Evolutionary conservation across 2,329 filamentous ascomycete genomes (phyloP).

Genomic region (Myriosclerotinia duriaeana): DNA sequence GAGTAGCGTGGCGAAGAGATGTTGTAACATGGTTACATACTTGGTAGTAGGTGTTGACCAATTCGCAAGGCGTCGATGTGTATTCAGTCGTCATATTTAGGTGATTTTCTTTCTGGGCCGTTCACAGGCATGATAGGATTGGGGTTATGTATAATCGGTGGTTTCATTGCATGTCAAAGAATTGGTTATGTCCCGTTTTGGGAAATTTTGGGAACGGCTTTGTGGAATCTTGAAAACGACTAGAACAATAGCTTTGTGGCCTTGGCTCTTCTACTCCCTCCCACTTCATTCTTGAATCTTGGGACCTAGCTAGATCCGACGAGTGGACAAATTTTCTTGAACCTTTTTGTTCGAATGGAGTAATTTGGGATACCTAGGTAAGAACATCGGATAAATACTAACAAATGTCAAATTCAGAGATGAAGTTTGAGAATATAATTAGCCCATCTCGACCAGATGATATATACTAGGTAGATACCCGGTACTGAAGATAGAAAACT

Average conservation of each 20-base stretch:
- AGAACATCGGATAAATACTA: no score
- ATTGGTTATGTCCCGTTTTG: neutral
- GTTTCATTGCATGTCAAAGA: neutral
- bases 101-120: neutral
- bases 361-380: no score
- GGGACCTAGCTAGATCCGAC: no score
- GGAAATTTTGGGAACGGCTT: slow-evolving; percentile 2
- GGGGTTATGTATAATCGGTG: no score
- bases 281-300: neutral
- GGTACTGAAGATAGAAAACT: no score
- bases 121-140: neutral
- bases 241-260: no score
- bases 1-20: slow-evolving; percentile 14
- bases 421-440: neutral
- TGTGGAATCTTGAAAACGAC: neutral
- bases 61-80: slow-evolving; percentile 1
- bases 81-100: slow-evolving; percentile 3
- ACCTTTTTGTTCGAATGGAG: no score
- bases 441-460: neutral
- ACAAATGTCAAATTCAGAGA: neutral
- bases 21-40: slow-evolving; percentile 17
- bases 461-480: no score
- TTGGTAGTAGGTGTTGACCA: slow-evolving; percentile 16
- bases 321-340: no score
- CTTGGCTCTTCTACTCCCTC: neutral